Evolutionary conservation across 1,139 yeast species (phyloP), one percentile per base, ranked within the genome.

Genomic region (Kurtzmaniella quercitrusa): DNA sequence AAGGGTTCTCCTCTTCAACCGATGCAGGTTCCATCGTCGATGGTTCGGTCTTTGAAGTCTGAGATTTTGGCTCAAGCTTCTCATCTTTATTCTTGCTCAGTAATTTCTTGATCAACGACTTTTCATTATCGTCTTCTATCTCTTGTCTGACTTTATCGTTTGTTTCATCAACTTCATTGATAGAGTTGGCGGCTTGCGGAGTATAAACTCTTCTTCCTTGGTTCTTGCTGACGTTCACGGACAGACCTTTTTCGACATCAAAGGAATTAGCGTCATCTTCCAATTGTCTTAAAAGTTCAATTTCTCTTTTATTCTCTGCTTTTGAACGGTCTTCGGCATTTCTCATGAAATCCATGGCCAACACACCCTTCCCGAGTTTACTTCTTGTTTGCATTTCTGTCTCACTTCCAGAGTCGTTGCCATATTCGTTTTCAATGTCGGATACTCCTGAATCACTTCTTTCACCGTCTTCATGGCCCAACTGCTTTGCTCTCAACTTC

Each of bases 341-440:
- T 52, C 77, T 82, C 96, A 91, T 89, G 61, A 93, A 93, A 51
- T 89, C 95, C 98, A 93, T 93, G 38, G 82, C 85, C 69, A 91
- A 66, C 21, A 93, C 84, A 46, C 98, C 97, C 60, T 89, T 89
- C 16, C 95, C 94, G 18, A 85, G 62, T 21, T 68, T 66, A 40
- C 68, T 63, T 38, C 72, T 67, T 11, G 51, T 51, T 20, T 55
- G 60, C 12, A 61, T 65, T 14, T 14, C 16, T 23, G 63, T 67
- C 8, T 62, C 71, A 11, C 52, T 61, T 14, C 63, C 66, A 11
- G 59, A 60, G 23, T 66, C 71, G 23, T 65, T 64, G 14, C 61
- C 68, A 40, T 69, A 71, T 5, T 67, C 77, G 15, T 65, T 66
- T 54, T 79, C 83, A 39, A 77, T 60, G 50, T 82, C 87, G 15